Conservation (phyloP, 2,329 filamentous ascomycete species). For the Colletotrichum spaethianum region DNA sequence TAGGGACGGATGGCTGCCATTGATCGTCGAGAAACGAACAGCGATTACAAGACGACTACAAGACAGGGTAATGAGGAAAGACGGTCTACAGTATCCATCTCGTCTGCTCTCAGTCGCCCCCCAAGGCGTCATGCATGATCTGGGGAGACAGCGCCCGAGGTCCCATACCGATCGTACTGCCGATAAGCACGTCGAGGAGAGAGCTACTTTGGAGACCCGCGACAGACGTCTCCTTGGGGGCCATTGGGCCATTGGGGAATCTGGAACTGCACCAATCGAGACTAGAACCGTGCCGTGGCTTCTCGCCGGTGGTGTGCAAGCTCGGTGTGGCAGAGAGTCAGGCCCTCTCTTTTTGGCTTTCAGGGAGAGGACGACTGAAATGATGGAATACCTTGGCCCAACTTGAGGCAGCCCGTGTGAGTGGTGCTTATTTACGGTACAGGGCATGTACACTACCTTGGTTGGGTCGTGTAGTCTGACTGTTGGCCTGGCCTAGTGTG, state of each 20-base stretch:
- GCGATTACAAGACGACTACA: neutral
- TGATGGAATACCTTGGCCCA: slow-evolving; percentile 3
- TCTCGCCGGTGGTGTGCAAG: slow-evolving; percentile 20
- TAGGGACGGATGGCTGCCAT: no score
- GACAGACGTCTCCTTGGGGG: neutral
- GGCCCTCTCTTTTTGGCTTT: slow-evolving; percentile 13
- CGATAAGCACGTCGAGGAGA: neutral
- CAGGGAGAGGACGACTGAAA: slow-evolving; percentile 12
- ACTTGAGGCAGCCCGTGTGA: neutral
- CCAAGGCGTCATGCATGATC: neutral
- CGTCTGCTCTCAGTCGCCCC: neutral
- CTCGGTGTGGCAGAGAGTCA: slow-evolving; percentile 27
- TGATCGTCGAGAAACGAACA: neutral
- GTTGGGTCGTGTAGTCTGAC: no score
- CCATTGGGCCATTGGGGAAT: slow-evolving; percentile 7
- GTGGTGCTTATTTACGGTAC: neutral
- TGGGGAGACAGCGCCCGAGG: neutral
- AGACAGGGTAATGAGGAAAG: neutral
- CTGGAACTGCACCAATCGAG: slow-evolving; percentile 20
- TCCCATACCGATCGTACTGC: neutral
- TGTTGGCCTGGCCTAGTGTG: neutral
- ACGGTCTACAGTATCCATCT: neutral
- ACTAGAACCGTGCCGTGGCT: slow-evolving; percentile 34
- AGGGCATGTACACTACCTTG: neutral
- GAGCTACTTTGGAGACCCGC: neutral